Conservation (phyloP, 495 filamentous ascomycete species). For the Neohortaea acidophila region DNA sequence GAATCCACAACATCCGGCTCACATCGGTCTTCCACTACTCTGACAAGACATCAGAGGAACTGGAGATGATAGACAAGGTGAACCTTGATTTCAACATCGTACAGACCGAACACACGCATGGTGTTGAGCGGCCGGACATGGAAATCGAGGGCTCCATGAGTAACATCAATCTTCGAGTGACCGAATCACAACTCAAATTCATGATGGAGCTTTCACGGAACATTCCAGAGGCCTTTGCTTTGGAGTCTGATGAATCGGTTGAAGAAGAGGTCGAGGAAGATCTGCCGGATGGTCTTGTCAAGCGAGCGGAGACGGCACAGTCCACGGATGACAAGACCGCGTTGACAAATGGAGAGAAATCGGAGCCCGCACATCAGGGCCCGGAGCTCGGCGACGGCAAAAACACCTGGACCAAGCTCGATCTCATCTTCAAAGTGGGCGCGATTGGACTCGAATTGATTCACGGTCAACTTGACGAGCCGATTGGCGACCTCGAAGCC, state of each 20-base stretch:
- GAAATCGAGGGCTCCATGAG: slow-evolving; percentile 86
- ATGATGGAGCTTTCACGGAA: slow-evolving; percentile 69
- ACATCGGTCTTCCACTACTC: slow-evolving; percentile 81
- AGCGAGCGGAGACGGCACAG: slow-evolving; percentile 33
- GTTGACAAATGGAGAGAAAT: slow-evolving; percentile 15
- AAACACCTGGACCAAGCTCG: slow-evolving; percentile 80
- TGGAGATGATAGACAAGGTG: slow-evolving; percentile 92
- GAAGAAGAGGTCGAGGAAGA: slow-evolving; percentile 49
- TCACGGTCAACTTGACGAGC: slow-evolving; percentile 53
- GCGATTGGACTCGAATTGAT: slow-evolving; percentile 81
- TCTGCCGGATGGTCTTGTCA: slow-evolving; percentile 40
- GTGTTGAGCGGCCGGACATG: slow-evolving; percentile 69
- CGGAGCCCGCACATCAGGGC: slow-evolving; percentile 38
- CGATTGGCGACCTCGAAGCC: slow-evolving; percentile 59
- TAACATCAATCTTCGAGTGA: slow-evolving; percentile 75
- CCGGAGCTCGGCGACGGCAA: slow-evolving; percentile 48
- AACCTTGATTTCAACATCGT: slow-evolving; percentile 84
- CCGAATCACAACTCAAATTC: slow-evolving; percentile 80
- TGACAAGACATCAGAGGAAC: slow-evolving; percentile 56
- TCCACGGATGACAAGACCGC: slow-evolving; percentile 7
- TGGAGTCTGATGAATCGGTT: slow-evolving; percentile 52
- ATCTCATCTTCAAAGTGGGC: slow-evolving; percentile 79
- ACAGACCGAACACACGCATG: slow-evolving; percentile 68
- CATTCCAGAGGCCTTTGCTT: slow-evolving; percentile 71
- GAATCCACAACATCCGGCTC: slow-evolving; percentile 78